A percentile compares a stretch with the other conserved stretches of the same genome.
Evolutionary conservation across 2,329 filamentous ascomycete genomes (phyloP).

Genomic region (Mollisiaceae sp.): DNA sequence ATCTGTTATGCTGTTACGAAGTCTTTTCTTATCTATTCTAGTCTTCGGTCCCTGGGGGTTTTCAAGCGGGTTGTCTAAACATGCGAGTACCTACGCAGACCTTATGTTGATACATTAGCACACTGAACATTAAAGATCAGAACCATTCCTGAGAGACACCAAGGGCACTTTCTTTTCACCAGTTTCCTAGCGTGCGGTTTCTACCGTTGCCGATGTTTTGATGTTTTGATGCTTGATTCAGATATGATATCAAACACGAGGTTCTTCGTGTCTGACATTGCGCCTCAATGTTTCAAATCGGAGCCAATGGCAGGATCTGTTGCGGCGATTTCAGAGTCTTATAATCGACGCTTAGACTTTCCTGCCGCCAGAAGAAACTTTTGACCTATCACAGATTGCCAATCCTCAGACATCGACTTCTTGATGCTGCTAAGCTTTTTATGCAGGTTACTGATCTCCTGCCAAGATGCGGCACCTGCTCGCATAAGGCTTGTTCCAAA

Average conservation of each 20-base stretch:
- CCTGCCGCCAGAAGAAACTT: neutral
- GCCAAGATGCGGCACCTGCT: constrained; percentile 10
- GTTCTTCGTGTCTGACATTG: constrained; percentile 6
- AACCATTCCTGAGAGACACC: neutral
- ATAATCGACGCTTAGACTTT: neutral
- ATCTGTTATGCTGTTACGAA: constrained; percentile 23
- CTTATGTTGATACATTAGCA: constrained; percentile 37
- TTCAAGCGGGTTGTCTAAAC: constrained; percentile 31
- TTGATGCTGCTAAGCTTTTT: constrained; percentile 23
- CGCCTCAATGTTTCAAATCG: constrained; percentile 12
- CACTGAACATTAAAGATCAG: constrained; percentile 18
- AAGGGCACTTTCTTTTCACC: neutral
- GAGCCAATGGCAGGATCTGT: constrained; percentile 8
- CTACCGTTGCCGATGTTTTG: constrained; percentile 3
- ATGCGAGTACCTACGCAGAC: constrained; percentile 27
- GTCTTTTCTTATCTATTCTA: constrained; percentile 27
- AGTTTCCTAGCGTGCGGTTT: neutral
- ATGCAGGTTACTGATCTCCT: constrained; percentile 19
- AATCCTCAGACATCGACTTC: constrained; percentile 10
- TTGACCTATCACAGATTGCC: neutral
- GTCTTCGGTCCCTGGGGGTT: constrained; percentile 30
- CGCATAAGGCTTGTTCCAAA: constrained; percentile 22
- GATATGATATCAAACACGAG: constrained; percentile 16
- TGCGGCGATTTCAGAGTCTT: neutral
- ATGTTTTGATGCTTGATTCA: constrained; percentile 2